A percentile compares a stretch with the other conserved stretches of the same genome.
Evolutionary conservation across 1,139 yeast genomes (phyloP).

Genomic region (Lodderomyces theae): DNA sequence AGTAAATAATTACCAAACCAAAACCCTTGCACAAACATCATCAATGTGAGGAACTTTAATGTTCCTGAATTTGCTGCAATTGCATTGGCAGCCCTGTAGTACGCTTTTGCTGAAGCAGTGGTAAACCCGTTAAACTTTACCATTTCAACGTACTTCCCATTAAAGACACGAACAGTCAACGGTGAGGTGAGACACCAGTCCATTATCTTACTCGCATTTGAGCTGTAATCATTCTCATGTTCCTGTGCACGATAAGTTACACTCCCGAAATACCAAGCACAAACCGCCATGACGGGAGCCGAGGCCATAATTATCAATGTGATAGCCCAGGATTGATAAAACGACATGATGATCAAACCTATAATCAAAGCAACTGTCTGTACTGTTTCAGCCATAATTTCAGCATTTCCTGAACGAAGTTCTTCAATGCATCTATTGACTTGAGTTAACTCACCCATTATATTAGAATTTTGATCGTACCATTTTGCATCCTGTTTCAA

Average conservation of each 20-base stretch:
- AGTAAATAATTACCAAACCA: constrained; percentile 83
- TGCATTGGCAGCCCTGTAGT: constrained; percentile 44
- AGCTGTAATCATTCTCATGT: constrained; percentile 55
- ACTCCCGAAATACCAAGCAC: constrained; percentile 52
- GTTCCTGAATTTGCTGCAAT: constrained; percentile 58
- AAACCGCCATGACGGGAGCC: constrained; percentile 59
- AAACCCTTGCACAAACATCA: constrained; percentile 87
- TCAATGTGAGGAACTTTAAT: constrained; percentile 54
- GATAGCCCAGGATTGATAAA: constrained; percentile 79
- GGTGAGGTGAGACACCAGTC: constrained; percentile 71
- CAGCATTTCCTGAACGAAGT: constrained; percentile 65
- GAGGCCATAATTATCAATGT: constrained; percentile 72
- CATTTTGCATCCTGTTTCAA: constrained; percentile 36
- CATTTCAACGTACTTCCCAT: constrained; percentile 55
- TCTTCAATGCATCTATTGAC: constrained; percentile 79
- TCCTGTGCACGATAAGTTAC: constrained; percentile 49
- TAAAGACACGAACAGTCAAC: constrained; percentile 58
- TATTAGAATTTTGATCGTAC: constrained; percentile 56
- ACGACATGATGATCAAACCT: constrained; percentile 62
- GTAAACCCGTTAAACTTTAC: constrained; percentile 40
- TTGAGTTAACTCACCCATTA: constrained; percentile 65
- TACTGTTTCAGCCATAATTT: constrained; percentile 56
- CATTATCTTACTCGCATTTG: constrained; percentile 57
- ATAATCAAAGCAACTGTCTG: constrained; percentile 52
- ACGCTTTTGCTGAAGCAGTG: constrained; percentile 45